These are phyloP conservation scores for Lachancea nothofagi DNA, from an alignment of 805 yeast species.

Conservation along the genomic window DNA sequence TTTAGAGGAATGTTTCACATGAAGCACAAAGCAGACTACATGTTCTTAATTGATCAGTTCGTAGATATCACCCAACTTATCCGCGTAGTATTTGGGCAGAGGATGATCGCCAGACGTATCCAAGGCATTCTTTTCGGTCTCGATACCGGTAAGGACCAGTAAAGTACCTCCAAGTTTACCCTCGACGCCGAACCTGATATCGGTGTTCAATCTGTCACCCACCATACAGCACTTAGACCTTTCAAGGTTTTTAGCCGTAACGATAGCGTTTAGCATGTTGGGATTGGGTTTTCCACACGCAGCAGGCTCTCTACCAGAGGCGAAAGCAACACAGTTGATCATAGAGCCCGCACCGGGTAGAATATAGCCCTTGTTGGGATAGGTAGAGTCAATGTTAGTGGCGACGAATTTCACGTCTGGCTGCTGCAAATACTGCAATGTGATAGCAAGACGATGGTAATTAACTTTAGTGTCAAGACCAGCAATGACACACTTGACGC, in stretches of 20 bases:
- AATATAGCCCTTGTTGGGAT: conserved; percentile 78
- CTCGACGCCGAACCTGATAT: conserved; percentile 82
- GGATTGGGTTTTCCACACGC: conserved; percentile 91
- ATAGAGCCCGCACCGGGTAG: conserved; percentile 96
- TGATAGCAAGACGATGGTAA: conserved; percentile 73
- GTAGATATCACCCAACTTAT: conserved; percentile 70
- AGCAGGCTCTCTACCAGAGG: conserved; percentile 77
- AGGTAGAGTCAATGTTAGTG: conserved; percentile 92
- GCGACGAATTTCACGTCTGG: conserved; percentile 70
- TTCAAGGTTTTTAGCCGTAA: conserved; percentile 54
- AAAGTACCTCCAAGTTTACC: conserved; percentile 80
- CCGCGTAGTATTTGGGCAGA: conserved; percentile 63
- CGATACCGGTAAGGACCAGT: conserved; percentile 88
- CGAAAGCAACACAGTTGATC: conserved; percentile 66
- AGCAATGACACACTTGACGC: conserved; percentile 83
- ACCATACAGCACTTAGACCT: conserved; percentile 74
- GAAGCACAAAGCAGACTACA: too few relatives aligned
- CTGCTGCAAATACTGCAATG: conserved; percentile 72
- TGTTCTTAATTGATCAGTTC: conserved; percentile 34
- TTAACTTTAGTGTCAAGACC: conserved; percentile 76
- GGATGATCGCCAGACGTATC: conserved; percentile 31
- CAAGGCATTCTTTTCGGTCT: conserved; percentile 58
- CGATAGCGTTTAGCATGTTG: conserved; percentile 85
- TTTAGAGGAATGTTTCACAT: too few relatives aligned
- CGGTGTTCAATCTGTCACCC: conserved; percentile 94